Evolutionary conservation across 345 rosid species (phyloP).

Genomic region (Brassica incana): DNA sequence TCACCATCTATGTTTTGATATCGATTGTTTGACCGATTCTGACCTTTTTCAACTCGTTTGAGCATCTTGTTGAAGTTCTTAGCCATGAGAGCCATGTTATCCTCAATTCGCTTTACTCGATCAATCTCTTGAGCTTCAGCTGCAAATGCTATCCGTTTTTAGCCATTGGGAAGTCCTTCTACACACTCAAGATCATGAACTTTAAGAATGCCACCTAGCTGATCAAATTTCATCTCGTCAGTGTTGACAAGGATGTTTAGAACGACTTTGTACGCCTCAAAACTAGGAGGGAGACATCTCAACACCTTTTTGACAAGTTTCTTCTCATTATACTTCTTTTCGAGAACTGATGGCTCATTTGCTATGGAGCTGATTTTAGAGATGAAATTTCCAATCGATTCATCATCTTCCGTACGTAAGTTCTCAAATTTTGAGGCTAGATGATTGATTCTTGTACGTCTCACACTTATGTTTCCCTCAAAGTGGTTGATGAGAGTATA

Average conservation of each 20-base stretch:
- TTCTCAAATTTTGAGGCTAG: neutral
- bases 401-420: neutral
- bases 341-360: neutral
- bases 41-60: neutral
- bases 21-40: too few species aligned
- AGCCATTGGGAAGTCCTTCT: neutral
- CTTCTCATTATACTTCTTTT: neutral
- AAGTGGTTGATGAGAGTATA: neutral
- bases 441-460: neutral
- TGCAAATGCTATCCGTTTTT: neutral
- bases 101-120: neutral
- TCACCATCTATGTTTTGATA: too few species aligned
- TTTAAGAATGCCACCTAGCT: neutral
- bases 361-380: neutral
- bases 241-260: neutral
- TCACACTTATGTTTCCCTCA: neutral
- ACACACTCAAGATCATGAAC: neutral
- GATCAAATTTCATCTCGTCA: neutral
- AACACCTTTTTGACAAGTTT: too few species aligned
- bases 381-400: neutral
- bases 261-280: neutral
- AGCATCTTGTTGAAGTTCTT: neutral
- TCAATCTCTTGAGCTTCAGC: neutral
- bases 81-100: neutral
- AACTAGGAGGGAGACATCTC: neutral